Conservation (phyloP, 1,284 basidiomycete genomes). For the Schizophyllum commune region DNA sequence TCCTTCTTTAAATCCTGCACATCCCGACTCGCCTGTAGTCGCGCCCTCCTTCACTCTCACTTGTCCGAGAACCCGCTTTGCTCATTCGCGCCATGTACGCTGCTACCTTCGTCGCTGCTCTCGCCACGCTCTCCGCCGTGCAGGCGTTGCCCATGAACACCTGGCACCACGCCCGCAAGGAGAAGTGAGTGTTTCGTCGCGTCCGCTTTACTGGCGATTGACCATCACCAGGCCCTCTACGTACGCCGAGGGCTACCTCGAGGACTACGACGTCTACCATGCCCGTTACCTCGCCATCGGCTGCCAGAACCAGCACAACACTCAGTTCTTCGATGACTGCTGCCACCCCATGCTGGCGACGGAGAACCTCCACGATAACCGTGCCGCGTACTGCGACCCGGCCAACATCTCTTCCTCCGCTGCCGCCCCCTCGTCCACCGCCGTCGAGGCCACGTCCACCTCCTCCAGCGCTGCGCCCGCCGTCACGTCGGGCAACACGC, state of each 20-base stretch:
- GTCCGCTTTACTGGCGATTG: neutral
- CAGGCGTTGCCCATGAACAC: slow-evolving; percentile 14
- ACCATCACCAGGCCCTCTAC: slow-evolving; percentile 23
- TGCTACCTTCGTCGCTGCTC: slow-evolving; percentile 39
- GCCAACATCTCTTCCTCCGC: slow-evolving; percentile 15
- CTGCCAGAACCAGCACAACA: slow-evolving; percentile 54
- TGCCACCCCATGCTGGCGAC: slow-evolving; percentile 43
- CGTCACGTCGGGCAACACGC: slow-evolving; percentile 4
- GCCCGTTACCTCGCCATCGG: slow-evolving; percentile 41
- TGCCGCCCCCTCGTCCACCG: slow-evolving; percentile 3
- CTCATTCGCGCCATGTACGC: slow-evolving; percentile 31
- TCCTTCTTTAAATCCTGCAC: neutral
- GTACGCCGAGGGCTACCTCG: slow-evolving; percentile 36
- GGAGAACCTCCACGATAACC: slow-evolving; percentile 39
- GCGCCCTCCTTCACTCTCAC: slow-evolving; percentile 10
- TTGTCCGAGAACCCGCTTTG: slow-evolving; percentile 1
- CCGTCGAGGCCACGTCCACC: slow-evolving; percentile 9
- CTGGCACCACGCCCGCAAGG: slow-evolving; percentile 10
- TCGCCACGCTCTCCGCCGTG: slow-evolving; percentile 37
- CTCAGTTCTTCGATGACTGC: slow-evolving; percentile 55
- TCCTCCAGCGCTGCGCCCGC: slow-evolving; percentile 12
- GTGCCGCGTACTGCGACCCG: slow-evolving; percentile 46
- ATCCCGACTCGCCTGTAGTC: slow-evolving; percentile 13
- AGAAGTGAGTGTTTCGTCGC: neutral
- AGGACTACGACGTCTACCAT: slow-evolving; percentile 62